Conservation (phyloP, 2,329 filamentous ascomycete genomes). For the Hortaea werneckii region DNA sequence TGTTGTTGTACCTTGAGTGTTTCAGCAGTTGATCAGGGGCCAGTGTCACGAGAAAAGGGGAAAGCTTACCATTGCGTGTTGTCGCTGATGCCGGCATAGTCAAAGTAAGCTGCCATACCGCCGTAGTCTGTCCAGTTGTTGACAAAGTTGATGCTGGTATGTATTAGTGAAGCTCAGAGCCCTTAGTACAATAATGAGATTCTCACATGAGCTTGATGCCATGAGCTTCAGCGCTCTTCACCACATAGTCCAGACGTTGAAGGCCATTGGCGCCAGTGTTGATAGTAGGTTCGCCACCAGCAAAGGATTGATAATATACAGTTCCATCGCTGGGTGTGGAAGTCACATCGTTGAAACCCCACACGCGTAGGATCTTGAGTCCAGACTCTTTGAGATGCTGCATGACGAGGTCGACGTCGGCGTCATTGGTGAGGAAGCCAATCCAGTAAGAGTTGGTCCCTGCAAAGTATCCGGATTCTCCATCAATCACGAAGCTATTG, state of each 20-base stretch:
- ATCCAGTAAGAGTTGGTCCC: constrained; percentile 50
- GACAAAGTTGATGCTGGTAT: constrained; percentile 45
- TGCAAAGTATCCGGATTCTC: constrained; percentile 39
- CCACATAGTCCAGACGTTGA: constrained; percentile 55
- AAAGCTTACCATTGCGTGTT: constrained; percentile 44
- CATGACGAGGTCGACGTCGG: constrained; percentile 44
- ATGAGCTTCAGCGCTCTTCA: constrained; percentile 47
- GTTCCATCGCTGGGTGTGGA: constrained; percentile 29
- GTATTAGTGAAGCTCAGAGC: constrained; percentile 32
- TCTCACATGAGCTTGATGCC: constrained; percentile 31
- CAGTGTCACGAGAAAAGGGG: no score
- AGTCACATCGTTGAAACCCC: constrained; percentile 54
- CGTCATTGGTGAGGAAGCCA: constrained; percentile 41
- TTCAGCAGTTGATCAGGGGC: no score
- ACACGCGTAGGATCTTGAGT: constrained; percentile 49
- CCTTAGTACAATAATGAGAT: constrained; percentile 4
- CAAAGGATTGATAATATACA: constrained; percentile 48
- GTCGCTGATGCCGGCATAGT: constrained; percentile 42
- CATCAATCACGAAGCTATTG: constrained; percentile 34
- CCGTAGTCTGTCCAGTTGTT: constrained; percentile 64
- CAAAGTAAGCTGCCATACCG: constrained; percentile 50
- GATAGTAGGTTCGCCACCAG: constrained; percentile 44
- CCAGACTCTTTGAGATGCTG: constrained; percentile 40
- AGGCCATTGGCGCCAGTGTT: constrained; percentile 55
- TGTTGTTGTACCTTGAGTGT: constrained; percentile 28